Evolutionary conservation across 2,329 filamentous ascomycete species (phyloP).

Genomic region (Cadophora gregata): DNA sequence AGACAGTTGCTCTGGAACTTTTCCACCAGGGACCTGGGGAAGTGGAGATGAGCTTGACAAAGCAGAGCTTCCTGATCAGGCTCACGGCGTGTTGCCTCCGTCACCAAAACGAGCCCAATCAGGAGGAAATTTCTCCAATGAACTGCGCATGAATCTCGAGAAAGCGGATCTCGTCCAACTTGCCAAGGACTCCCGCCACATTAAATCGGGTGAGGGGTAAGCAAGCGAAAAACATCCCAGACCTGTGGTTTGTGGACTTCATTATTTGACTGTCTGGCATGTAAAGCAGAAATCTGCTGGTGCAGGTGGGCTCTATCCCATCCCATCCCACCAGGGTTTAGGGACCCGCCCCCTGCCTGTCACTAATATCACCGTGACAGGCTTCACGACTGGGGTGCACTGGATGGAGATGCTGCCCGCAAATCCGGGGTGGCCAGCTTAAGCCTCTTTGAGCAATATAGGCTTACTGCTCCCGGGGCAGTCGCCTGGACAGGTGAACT

Average conservation of each 20-base stretch:
- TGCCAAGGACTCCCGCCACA: constrained; percentile 5
- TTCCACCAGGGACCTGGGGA: constrained; percentile 3
- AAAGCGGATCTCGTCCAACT: constrained; percentile 17
- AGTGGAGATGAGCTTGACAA: constrained; percentile 6
- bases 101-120: background rate
- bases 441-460: constrained; percentile 24
- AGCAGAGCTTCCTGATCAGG: constrained; percentile 16
- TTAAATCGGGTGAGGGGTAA: constrained; percentile 12
- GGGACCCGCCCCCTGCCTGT: background rate
- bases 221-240: background rate
- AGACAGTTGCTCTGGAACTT: constrained; percentile 5
- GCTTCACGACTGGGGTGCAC: constrained; percentile 11
- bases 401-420: constrained; percentile 32
- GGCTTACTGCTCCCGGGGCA: constrained; percentile 19
- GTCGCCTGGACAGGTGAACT: constrained; percentile 17
- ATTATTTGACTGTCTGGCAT: background rate
- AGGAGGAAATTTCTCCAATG: constrained; percentile 2
- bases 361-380: constrained; percentile 9
- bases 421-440: constrained; percentile 34
- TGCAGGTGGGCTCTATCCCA: constrained; percentile 2
- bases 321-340: too few species aligned
- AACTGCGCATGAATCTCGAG: constrained; percentile 4
- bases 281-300: background rate
- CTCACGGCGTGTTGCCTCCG: constrained; percentile 6
- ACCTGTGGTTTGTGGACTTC: constrained; percentile 20